Conservation (phyloP, 1,139 yeast genomes). For the Petasospora rhodanensis region DNA sequence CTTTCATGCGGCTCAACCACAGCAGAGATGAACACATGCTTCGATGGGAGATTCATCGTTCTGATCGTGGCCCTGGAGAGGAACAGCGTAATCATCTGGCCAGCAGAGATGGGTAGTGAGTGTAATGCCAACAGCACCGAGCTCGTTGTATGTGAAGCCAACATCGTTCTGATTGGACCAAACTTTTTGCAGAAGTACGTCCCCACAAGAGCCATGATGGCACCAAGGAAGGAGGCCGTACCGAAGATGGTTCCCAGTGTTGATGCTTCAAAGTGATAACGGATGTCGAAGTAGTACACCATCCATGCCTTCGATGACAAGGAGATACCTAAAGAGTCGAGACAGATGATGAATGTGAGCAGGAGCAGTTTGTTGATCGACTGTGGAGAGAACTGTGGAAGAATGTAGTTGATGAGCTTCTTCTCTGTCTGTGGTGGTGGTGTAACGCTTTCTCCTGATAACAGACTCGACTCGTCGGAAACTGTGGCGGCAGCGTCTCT, state of each 20-base stretch:
- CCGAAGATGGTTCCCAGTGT: constrained; percentile 39
- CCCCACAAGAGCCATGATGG: constrained; percentile 39
- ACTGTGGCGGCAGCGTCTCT: constrained; percentile 4
- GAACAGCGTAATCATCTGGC: constrained; percentile 28
- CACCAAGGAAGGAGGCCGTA: constrained; percentile 37
- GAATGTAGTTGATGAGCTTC: constrained; percentile 3
- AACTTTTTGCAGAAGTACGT: constrained; percentile 39
- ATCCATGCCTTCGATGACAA: constrained; percentile 43
- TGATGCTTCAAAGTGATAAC: constrained; percentile 33
- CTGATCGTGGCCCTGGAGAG: constrained; percentile 33
- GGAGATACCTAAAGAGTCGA: constrained; percentile 43
- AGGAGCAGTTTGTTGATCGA: constrained; percentile 30
- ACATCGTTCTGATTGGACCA: constrained; percentile 44
- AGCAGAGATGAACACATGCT: constrained; percentile 73
- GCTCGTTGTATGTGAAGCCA: constrained; percentile 41
- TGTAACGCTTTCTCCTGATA: constrained; percentile 25
- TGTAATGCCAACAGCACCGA: constrained; percentile 36
- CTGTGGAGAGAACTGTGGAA: constrained; percentile 14
- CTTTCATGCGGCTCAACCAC: constrained; percentile 65
- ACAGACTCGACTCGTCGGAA: constrained; percentile 1
- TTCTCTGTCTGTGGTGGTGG: constrained; percentile 3
- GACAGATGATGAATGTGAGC: constrained; percentile 35
- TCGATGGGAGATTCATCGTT: constrained; percentile 85
- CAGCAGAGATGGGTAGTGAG: constrained; percentile 35
- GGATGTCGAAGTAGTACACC: constrained; percentile 37